phyloP scores from a whole-genome alignment of 1,139 yeast genomes.

The Yamadazyma taylorii region DNA sequence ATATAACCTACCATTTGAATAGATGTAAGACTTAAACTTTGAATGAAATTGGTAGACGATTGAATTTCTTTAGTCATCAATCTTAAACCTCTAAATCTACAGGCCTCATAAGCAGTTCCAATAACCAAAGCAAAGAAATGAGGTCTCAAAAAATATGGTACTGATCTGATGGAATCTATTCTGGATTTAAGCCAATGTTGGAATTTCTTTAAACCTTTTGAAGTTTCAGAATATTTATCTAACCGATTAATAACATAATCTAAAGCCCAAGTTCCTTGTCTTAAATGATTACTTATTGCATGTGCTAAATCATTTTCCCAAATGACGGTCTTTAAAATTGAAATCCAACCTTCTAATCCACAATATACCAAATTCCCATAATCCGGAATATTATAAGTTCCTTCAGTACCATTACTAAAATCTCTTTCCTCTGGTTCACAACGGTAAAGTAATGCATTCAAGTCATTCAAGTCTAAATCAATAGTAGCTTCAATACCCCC shows the following conservation, averaged over 20 bases:
- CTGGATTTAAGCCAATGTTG: slow-evolving; percentile 70
- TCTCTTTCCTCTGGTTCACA: slow-evolving; percentile 91
- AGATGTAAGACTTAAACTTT: slow-evolving; percentile 76
- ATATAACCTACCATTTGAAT: slow-evolving; percentile 82
- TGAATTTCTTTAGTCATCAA: slow-evolving; percentile 57
- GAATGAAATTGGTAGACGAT: slow-evolving; percentile 69
- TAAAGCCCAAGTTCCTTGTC: slow-evolving; percentile 87
- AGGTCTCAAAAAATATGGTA: slow-evolving; percentile 83
- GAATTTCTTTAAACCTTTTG: slow-evolving; percentile 50
- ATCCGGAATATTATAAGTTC: slow-evolving; percentile 72
- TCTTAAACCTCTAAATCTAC: slow-evolving; percentile 64
- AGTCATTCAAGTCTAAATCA: slow-evolving; percentile 61
- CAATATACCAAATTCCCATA: slow-evolving; percentile 78
- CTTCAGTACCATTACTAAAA: slow-evolving; percentile 66
- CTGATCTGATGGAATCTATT: slow-evolving; percentile 59
- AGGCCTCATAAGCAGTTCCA: slow-evolving; percentile 81
- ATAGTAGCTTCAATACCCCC: slow-evolving; percentile 77
- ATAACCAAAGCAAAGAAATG: slow-evolving; percentile 80
- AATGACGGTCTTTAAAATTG: slow-evolving; percentile 63
- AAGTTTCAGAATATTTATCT: slow-evolving; percentile 48
- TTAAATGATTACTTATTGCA: slow-evolving; percentile 75
- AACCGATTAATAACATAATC: slow-evolving; percentile 72
- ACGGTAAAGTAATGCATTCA: slow-evolving; percentile 72
- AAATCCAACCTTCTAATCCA: slow-evolving; percentile 92
- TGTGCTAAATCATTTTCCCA: slow-evolving; percentile 77